Base-by-base conservation (phyloP, 2,329 filamentous ascomycete genomes). In the Aspergillus quadricinctus region DNA sequence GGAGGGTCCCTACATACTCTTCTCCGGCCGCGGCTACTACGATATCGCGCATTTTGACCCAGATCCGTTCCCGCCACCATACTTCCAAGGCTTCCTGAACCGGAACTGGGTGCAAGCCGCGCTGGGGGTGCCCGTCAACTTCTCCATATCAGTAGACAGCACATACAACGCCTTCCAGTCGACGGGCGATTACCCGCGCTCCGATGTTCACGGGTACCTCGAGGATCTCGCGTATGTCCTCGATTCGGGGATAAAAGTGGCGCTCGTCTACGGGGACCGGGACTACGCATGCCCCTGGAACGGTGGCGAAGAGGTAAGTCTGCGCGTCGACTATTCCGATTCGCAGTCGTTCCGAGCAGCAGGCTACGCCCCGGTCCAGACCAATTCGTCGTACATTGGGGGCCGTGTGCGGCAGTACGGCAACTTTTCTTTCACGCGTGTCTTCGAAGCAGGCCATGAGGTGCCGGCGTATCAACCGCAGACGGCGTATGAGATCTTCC, bases 91-190 rank as follows among this genome's bases (percentile, higher is more conserved):
- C 2, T 88, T 78, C 67, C 74, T 88, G 41, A 84, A 81, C 64
- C 78, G 83, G 58, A 73, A 77, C 3, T 78, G 80, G 63, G 81
- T 86, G 0, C 83, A 86, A 63, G 67, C 70, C 2, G 81, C 81
- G 0, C 77, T 88, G 1, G 85, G 85, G 4, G 80, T 84, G 0
- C 82, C 82, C 0, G 68, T 86, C 21, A 87, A 87, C 68, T 86
- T 78, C 73, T 82, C 82, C 0, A 66, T 73, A 17, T 71, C 72
- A 2, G 76, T 74, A 7, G 54, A 63, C 2, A 74, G 77, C 11
- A 81, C 83, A 1, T 70, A 72, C 9, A 53, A 61, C 3, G 79
- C 76, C 1, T 86, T 86, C 61, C 45, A 58, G 0, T 60, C 63
- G 1, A 78, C 77, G 6, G 80, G 79, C 23, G 79, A 83, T 63